Evolutionary conservation across 352 stramenopile genomes (phyloP).

Genomic region (Elongisporangium prolatum): DNA sequence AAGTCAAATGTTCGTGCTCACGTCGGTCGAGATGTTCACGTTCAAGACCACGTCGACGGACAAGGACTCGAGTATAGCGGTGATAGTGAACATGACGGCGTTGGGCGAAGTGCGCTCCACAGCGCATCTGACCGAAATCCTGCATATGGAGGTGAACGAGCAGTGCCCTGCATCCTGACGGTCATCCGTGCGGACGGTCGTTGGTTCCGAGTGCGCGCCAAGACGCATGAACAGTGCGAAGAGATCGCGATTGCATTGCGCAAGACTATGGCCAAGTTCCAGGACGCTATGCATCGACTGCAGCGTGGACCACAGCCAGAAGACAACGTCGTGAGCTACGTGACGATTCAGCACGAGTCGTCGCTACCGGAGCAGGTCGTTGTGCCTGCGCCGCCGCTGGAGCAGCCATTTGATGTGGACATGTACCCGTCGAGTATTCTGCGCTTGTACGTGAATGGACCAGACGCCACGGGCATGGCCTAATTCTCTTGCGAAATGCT

Average conservation of each 20-base stretch:
- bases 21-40: constrained; percentile 67
- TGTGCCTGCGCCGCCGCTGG: constrained; percentile 36
- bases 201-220: constrained; percentile 66
- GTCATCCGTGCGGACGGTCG: constrained; percentile 69
- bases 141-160: constrained; percentile 73
- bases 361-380: constrained; percentile 58
- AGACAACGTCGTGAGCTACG: constrained; percentile 63
- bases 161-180: constrained; percentile 66
- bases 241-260: constrained; percentile 45
- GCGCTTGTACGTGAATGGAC: constrained; percentile 63
- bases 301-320: constrained; percentile 59
- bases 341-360: constrained; percentile 72
- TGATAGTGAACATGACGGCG: constrained; percentile 27
- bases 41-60: constrained; percentile 43
- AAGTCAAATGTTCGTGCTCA: constrained; percentile 79
- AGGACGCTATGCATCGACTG: constrained; percentile 65
- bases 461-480: constrained; percentile 52
- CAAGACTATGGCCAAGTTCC: constrained; percentile 62
- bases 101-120: constrained; percentile 64
- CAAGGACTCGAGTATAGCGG: constrained; percentile 6
- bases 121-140: constrained; percentile 72
- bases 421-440: constrained; percentile 73
- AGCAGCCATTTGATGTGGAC: constrained; percentile 46
- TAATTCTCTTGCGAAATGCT: constrained; percentile 58
- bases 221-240: constrained; percentile 56